Evolutionary conservation across 1,284 basidiomycete species (phyloP).

Genomic region (Naganishia sp.): DNA sequence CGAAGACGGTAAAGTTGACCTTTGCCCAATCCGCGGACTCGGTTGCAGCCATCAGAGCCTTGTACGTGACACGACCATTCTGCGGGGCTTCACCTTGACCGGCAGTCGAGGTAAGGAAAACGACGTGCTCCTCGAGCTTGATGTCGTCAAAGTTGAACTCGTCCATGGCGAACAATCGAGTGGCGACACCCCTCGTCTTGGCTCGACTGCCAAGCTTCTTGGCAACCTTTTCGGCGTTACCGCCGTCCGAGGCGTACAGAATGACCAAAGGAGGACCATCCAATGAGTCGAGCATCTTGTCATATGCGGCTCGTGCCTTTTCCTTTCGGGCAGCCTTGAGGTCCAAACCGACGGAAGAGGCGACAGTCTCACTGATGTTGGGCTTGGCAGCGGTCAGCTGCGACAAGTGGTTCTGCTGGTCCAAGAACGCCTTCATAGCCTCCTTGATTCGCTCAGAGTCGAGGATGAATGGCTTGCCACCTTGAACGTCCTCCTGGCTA

Average conservation of each 20-base stretch:
- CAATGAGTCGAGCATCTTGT: conserved; percentile 77
- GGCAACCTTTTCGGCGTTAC: conserved; percentile 91
- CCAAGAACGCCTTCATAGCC: conserved; percentile 92
- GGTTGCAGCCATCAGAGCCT: conserved; percentile 70
- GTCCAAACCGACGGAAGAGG: conserved; percentile 78
- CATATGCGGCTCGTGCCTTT: conserved; percentile 83
- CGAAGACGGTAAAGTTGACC: conserved; percentile 82
- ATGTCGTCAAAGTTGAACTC: conserved; percentile 64
- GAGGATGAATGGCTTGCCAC: conserved; percentile 80
- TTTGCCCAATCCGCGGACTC: conserved; percentile 58
- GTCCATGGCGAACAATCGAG: conserved; percentile 71
- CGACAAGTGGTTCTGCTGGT: conserved; percentile 92
- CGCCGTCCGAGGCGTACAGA: conserved; percentile 91
- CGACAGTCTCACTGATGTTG: conserved; percentile 77
- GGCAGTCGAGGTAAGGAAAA: conserved; percentile 92
- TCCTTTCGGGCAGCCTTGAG: conserved; percentile 80
- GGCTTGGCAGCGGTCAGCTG: conserved; percentile 80
- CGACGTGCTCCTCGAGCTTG: conserved; percentile 66
- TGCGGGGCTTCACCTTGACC: conserved; percentile 98
- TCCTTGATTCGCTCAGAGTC: conserved; percentile 94
- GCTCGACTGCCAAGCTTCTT: conserved; percentile 83
- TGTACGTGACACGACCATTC: conserved; percentile 89
- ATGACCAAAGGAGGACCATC: conserved; percentile 88
- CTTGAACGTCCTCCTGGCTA: conserved; percentile 68
- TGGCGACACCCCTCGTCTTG: conserved; percentile 79